Percentiles rank a stretch among this genome's conserved stretches.
Evolutionary conservation across 2,329 filamentous ascomycete species (phyloP).

Genomic region (Daldinia eschscholtzii): DNA sequence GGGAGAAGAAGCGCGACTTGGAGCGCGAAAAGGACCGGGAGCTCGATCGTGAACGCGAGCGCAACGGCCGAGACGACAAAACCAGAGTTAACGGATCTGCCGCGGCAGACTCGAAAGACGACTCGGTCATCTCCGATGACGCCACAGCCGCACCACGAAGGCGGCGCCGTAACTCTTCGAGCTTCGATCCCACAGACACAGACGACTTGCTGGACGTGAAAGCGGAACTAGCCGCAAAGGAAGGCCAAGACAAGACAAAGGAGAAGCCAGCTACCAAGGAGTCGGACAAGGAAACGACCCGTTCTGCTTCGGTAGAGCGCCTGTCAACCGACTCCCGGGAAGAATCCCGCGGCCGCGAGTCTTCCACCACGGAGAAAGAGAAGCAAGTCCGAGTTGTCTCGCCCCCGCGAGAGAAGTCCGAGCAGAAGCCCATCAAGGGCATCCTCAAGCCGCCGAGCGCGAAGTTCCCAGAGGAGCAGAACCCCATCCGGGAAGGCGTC

Average conservation of each 20-base stretch:
- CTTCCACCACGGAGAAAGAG: slow-evolving; percentile 56
- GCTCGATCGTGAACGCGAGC: slow-evolving; percentile 43
- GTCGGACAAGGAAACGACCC: slow-evolving; percentile 34
- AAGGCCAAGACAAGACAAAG: slow-evolving; percentile 49
- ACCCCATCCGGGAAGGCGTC: slow-evolving; percentile 88
- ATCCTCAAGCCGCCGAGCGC: slow-evolving; percentile 86
- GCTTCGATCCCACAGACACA: slow-evolving; percentile 67
- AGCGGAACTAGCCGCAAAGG: slow-evolving; percentile 62
- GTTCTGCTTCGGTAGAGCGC: slow-evolving; percentile 37
- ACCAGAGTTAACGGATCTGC: slow-evolving; percentile 39
- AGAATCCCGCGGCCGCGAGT: slow-evolving; percentile 60
- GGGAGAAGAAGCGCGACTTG: slow-evolving; percentile 33
- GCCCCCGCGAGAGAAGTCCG: slow-evolving; percentile 73
- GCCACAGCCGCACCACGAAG: slow-evolving; percentile 57
- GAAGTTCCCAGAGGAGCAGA: slow-evolving; percentile 88
- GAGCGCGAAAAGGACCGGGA: slow-evolving; percentile 48
- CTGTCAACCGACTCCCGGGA: slow-evolving; percentile 43
- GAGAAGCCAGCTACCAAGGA: slow-evolving; percentile 42
- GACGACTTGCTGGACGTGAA: slow-evolving; percentile 64
- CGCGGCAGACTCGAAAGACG: slow-evolving; percentile 51
- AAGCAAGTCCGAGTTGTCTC: slow-evolving; percentile 77
- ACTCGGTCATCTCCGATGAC: slow-evolving; percentile 57
- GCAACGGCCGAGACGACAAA: slow-evolving; percentile 33
- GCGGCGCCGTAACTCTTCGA: slow-evolving; percentile 55
- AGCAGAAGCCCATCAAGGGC: slow-evolving; percentile 79